Conservation (phyloP, 495 filamentous ascomycete species). For the Aspergillus leporis region DNA sequence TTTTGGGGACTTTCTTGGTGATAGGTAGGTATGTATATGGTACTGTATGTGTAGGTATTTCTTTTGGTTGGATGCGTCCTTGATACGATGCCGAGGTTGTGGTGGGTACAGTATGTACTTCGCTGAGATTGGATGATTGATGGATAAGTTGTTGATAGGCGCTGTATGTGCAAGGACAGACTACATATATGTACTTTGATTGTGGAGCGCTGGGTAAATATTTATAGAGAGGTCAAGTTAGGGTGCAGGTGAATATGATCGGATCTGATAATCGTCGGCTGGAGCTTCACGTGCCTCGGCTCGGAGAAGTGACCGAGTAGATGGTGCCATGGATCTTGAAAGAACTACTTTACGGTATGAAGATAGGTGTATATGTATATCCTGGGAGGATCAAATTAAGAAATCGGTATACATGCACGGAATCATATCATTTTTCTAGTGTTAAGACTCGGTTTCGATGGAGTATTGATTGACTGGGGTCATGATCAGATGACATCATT, state of each 20-base stretch:
- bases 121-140: background rate
- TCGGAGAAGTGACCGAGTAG: background rate
- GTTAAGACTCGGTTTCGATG: too few species aligned
- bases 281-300: conserved; percentile 24
- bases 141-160: background rate
- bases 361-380: too few species aligned
- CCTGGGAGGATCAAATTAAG: too few species aligned
- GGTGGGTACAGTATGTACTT: too few species aligned
- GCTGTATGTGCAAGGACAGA: background rate
- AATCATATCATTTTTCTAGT: too few species aligned
- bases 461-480: too few species aligned
- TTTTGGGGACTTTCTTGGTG: too few species aligned
- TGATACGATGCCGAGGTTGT: too few species aligned
- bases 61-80: too few species aligned
- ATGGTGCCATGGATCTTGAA: background rate
- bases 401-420: background rate
- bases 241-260: background rate
- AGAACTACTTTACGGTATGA: too few species aligned
- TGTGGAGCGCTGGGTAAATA: background rate
- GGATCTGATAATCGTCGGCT: background rate
- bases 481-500: too few species aligned
- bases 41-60: background rate
- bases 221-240: too few species aligned
- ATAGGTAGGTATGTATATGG: conserved; percentile 4
- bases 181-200: background rate